A percentile compares a stretch with the other conserved stretches of the same genome.
Conservation (phyloP, 2,329 filamentous ascomycete genomes). For the Colletotrichum sp. region DNA sequence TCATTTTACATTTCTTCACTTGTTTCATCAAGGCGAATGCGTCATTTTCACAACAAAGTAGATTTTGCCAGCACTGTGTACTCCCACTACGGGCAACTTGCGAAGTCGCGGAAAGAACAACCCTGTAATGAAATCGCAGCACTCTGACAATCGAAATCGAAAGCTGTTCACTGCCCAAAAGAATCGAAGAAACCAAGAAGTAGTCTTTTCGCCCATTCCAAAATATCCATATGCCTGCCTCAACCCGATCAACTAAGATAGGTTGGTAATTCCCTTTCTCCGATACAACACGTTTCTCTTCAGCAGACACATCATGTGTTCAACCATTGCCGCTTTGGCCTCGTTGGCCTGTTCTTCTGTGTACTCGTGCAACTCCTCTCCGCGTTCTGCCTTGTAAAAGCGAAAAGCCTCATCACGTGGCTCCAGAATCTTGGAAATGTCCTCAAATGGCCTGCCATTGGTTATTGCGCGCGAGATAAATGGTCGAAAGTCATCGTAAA, state of each 20-base stretch:
- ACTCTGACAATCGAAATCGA: background rate
- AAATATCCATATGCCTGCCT: background rate
- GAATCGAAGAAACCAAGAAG: background rate
- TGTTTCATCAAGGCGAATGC: rapidly evolving
- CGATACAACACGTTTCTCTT: background rate
- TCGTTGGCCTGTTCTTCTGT: background rate
- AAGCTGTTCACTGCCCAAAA: background rate
- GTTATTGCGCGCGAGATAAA: background rate
- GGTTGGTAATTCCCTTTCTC: background rate
- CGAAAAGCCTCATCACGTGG: background rate
- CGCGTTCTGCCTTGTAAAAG: rapidly evolving
- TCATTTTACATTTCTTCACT: background rate
- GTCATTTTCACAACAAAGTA: background rate
- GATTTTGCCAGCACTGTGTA: background rate
- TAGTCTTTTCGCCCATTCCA: background rate
- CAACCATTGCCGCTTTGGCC: background rate
- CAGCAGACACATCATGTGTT: background rate
- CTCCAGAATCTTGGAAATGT: background rate
- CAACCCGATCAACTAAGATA: background rate
- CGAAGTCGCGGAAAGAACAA: background rate
- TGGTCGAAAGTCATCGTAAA: background rate
- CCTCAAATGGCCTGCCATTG: background rate
- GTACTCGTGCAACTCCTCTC: rapidly evolving
- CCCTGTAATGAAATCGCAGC: rapidly evolving
- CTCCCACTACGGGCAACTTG: background rate